Evolutionary conservation across 352 stramenopile genomes (phyloP).

Genomic region (Phytophthora nicotianae): DNA sequence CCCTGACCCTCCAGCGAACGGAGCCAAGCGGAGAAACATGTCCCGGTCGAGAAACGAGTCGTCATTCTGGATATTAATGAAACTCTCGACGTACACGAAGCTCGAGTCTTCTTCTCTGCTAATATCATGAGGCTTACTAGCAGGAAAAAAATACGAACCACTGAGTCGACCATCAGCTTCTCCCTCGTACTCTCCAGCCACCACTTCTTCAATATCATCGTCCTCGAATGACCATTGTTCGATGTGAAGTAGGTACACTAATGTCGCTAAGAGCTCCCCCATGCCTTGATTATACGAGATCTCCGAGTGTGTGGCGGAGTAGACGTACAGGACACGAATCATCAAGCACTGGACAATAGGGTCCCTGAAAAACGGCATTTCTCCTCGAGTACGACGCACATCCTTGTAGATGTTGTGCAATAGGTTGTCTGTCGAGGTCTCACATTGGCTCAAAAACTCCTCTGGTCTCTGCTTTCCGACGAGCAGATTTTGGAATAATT

Average conservation of each 20-base stretch:
- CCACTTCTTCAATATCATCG: constrained; percentile 23
- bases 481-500: constrained; percentile 40
- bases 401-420: constrained; percentile 80
- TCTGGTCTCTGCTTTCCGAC: constrained; percentile 33
- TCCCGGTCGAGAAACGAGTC: constrained; percentile 49
- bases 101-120: constrained; percentile 56
- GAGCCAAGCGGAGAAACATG: constrained; percentile 44
- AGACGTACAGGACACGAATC: constrained; percentile 74
- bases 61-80: constrained; percentile 57
- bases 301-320: constrained; percentile 63
- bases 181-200: constrained; percentile 17
- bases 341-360: constrained; percentile 55
- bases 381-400: constrained; percentile 61
- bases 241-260: constrained; percentile 74
- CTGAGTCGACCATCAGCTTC: constrained; percentile 12
- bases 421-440: constrained; percentile 52
- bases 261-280: constrained; percentile 72
- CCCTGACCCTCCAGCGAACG: constrained; percentile 47
- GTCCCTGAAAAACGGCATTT: constrained; percentile 68
- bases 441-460: constrained; percentile 62
- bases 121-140: constrained; percentile 19
- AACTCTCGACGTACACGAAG: constrained; percentile 78
- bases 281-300: constrained; percentile 87
- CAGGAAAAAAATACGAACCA: constrained; percentile 27
- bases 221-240: constrained; percentile 57